These are phyloP conservation scores for Neodidymelliopsis sp. DNA, from an alignment of 2,329 filamentous ascomycete genomes.

Conservation along the genomic window DNA sequence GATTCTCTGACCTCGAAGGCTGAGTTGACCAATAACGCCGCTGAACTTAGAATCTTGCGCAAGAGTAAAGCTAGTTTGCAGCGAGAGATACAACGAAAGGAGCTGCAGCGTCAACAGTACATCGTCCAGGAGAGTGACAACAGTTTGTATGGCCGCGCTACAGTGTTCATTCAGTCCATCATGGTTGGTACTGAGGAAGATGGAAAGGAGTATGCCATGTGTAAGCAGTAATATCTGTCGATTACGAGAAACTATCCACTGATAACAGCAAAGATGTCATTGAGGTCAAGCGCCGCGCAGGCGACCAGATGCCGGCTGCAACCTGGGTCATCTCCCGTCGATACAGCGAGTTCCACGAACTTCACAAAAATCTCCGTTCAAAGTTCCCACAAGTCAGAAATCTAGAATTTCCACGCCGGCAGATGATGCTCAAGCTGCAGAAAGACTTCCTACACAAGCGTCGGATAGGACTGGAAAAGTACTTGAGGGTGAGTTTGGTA, in stretches of 20 bases:
- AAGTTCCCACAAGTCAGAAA: conserved; percentile 87
- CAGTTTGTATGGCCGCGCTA: conserved; percentile 90
- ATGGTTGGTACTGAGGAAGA: conserved; percentile 92
- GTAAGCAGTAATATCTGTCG: too few relatives aligned
- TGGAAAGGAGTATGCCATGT: conserved; percentile 91
- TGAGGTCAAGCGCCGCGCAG: conserved; percentile 87
- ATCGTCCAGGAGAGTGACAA: conserved; percentile 98
- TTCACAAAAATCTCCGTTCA: conserved; percentile 86
- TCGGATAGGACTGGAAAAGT: conserved; percentile 81
- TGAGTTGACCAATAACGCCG: conserved; percentile 94
- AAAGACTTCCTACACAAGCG: conserved; percentile 94
- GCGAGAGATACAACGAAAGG: conserved; percentile 90
- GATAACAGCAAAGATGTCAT: conserved; percentile 68
- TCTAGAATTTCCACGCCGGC: conserved; percentile 88
- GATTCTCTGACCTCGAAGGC: conserved; percentile 93
- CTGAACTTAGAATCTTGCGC: conserved; percentile 86
- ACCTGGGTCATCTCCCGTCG: conserved; percentile 91
- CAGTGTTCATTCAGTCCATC: conserved; percentile 87
- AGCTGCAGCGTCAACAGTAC: conserved; percentile 95
- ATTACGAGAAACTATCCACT: too few relatives aligned
- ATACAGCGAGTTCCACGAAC: conserved; percentile 96
- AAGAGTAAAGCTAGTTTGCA: conserved; percentile 95
- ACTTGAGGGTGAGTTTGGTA: conserved; percentile 65
- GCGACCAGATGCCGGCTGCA: conserved; percentile 95
- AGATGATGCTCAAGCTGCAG: conserved; percentile 95